These are phyloP conservation scores for Paracoccidioides lutzii DNA, from an alignment of 2,329 filamentous ascomycete genomes.

Conservation along the genomic window DNA sequence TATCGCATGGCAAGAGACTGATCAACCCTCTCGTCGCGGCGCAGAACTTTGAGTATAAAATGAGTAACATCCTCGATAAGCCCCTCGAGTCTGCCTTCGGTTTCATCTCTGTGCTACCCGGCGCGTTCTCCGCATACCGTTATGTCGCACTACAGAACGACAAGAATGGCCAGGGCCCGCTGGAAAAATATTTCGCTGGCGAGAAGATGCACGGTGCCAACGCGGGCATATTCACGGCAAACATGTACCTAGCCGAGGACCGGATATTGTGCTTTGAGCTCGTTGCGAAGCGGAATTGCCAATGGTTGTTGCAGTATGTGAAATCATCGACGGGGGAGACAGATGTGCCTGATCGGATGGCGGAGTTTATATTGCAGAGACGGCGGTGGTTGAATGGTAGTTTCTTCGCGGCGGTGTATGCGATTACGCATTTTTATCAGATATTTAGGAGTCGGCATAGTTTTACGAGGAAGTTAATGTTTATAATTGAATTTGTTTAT, in stretches of 20 bases:
- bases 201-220: conserved; percentile 90
- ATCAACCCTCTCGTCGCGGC: conserved; percentile 88
- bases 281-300: conserved; percentile 91
- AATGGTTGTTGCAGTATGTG: conserved; percentile 96
- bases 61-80: conserved; percentile 98
- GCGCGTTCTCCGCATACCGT: conserved; percentile 96
- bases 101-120: conserved; percentile 91
- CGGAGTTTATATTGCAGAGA: conserved; percentile 88
- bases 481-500: conserved; percentile 86
- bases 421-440: conserved; percentile 87
- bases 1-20: conserved; percentile 73
- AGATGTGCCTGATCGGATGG: conserved; percentile 86
- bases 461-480: conserved; percentile 71
- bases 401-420: conserved; percentile 95
- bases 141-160: conserved; percentile 93
- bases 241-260: conserved; percentile 46
- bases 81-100: conserved; percentile 94
- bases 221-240: conserved; percentile 93
- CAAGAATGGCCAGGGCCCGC: conserved; percentile 79
- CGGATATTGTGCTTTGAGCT: conserved; percentile 54
- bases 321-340: conserved; percentile 96
- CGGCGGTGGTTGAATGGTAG: conserved; percentile 95
- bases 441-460: conserved; percentile 91
- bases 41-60: conserved; percentile 99
- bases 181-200: conserved; percentile 94